Evolutionary conservation across 139 green algal species (phyloP).

Genomic region (Pseudopediastrum boryanum): DNA sequence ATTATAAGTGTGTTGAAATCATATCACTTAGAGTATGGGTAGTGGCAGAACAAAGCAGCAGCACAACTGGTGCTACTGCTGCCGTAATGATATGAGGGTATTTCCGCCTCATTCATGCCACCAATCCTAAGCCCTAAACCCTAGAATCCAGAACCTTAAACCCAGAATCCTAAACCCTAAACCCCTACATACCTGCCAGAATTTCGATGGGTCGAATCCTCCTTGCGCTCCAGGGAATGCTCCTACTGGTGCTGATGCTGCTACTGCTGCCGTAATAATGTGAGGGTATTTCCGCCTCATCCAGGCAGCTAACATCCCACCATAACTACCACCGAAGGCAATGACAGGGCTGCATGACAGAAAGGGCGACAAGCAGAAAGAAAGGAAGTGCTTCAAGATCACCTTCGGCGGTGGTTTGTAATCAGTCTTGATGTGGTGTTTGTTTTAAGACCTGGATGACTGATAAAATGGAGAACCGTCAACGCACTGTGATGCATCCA

Average conservation of each 20-base stretch:
- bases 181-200: constrained; percentile 58
- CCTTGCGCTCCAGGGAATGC: constrained; percentile 45
- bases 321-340: constrained; percentile 71
- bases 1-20: too few relatives aligned
- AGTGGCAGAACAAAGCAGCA: too few relatives aligned
- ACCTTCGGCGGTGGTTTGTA: too few relatives aligned
- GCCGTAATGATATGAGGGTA: constrained; percentile 74
- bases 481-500: too few relatives aligned
- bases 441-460: too few relatives aligned
- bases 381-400: too few relatives aligned
- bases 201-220: constrained; percentile 50
- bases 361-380: background rate
- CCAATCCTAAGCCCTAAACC: constrained; percentile 42
- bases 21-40: too few relatives aligned
- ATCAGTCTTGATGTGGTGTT: too few relatives aligned
- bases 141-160: background rate
- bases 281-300: constrained; percentile 81
- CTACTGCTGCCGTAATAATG: constrained; percentile 68
- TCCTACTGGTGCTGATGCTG: constrained; percentile 75
- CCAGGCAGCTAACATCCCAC: constrained; percentile 87
- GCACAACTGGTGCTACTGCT: constrained; percentile 61
- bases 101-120: constrained; percentile 77
- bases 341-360: constrained; percentile 45
- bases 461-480: too few relatives aligned
- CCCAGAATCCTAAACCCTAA: background rate